phyloP scores from a whole-genome alignment of 805 yeast species.

The Clavispora phyllophila region DNA sequence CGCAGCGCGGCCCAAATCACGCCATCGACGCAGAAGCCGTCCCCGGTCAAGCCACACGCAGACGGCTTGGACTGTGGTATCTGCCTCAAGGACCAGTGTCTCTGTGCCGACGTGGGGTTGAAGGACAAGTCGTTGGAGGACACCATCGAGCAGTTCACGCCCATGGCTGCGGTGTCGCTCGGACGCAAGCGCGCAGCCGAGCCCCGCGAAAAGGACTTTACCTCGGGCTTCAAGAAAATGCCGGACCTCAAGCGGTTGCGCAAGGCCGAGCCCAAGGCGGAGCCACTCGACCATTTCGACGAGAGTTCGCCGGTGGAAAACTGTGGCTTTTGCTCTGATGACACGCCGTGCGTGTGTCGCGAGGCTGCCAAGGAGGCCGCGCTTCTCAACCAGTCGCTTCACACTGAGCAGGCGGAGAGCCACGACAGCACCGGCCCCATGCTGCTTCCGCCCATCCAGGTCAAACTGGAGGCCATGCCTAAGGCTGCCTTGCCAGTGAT shows the following conservation, averaged over 20 bases:
- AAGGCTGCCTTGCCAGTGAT: constrained; percentile 48
- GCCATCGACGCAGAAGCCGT: constrained; percentile 10
- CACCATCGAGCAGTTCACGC: constrained; percentile 43
- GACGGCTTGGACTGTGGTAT: constrained; percentile 51
- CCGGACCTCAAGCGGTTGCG: constrained; percentile 34
- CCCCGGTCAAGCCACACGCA: constrained; percentile 10
- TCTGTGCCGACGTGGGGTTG: constrained; percentile 54
- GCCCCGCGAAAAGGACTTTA: constrained; percentile 50
- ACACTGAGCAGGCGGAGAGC: constrained; percentile 19
- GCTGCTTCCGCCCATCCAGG: constrained; percentile 40
- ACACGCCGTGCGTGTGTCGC: constrained; percentile 86
- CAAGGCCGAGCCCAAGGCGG: constrained; percentile 8
- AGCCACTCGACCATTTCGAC: constrained; percentile 20
- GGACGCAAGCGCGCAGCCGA: constrained; percentile 26
- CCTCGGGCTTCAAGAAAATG: constrained; percentile 32
- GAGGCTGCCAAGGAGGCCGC: constrained; percentile 62
- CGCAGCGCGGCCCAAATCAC: constrained; percentile 8
- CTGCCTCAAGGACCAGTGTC: constrained; percentile 64
- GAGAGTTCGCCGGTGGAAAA: constrained; percentile 57
- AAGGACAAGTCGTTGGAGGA: constrained; percentile 26
- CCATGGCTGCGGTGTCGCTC: constrained; percentile 65
- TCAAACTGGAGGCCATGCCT: constrained; percentile 22
- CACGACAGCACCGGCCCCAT: constrained; percentile 27
- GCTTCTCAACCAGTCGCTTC: constrained; percentile 25
- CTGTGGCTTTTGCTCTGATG: constrained; percentile 93